Evolutionary conservation across 129 eudicot species (phyloP), one percentile per base, ranked within the genome.

Genomic region (Chrysanthemum seticuspe): DNA sequence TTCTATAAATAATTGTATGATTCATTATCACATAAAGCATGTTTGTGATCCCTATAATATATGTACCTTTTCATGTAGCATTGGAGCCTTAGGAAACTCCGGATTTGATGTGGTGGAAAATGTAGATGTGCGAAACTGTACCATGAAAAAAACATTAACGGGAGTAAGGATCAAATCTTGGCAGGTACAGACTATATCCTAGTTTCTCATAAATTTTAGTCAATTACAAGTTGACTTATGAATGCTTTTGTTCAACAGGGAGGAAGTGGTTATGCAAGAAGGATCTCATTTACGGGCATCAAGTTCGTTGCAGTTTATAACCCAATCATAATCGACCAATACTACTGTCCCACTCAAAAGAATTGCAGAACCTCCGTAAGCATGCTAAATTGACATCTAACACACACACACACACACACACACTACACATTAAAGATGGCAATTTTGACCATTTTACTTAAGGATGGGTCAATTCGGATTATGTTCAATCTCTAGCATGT

Each of bases 261-360:
- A 71, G 96, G 87, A 56, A 68, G 58, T 73, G 91, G 96, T 34
- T 73, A 86, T 77, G 96, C 91, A n/a, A 88, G 83, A 68, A 82
- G 62, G 57, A 86, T 88, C 62, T 83, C 91, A 3, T 88, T 88
- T 61, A 64, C 82, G 51, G 85, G 83, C 49, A 88, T 86, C 15
- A 84, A 18, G 76, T 74, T 88, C 18, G 76, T 62, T 57, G 87
- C 79, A 3, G 96, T 88, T 68, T 13, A 81, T 18, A 86, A 88
- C 51, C 91, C 96, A 1, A 79, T 88, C 57, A 77, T 83, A 74
- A 88, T 88, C 59, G 96, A 88, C 52, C 96, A 88, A 81, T 84
- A 76, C 80, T 88, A 86, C 3, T 88, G 91, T 62, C 96, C 96
- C 6, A 61, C 55, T 60, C 74, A 6, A 50, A 73, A 51, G 6